phyloP scores from a whole-genome alignment of 1,284 basidiomycete genomes.

The Heterobasidion occidentale region DNA sequence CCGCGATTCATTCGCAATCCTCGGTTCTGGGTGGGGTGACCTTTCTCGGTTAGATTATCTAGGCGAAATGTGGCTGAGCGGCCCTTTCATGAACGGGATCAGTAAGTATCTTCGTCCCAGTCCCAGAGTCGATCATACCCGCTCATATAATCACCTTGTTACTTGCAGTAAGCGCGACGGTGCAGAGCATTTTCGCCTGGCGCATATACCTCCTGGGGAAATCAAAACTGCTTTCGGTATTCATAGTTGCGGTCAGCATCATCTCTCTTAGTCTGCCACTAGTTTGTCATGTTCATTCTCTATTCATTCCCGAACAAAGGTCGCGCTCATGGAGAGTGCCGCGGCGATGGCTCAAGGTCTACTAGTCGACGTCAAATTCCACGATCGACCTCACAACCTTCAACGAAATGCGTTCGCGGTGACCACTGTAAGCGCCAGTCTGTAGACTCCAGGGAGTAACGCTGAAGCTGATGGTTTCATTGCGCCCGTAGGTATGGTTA shows the following conservation, averaged over 20 bases:
- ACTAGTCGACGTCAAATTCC: background rate
- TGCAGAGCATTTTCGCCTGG: conserved; percentile 11
- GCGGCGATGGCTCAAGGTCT: conserved; percentile 7
- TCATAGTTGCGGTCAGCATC: background rate
- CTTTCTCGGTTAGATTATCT: conserved; percentile 4
- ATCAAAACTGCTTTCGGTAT: background rate
- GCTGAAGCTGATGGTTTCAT: background rate
- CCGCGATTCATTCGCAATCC: conserved; percentile 16
- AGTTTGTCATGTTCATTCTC: background rate
- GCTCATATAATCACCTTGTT: background rate
- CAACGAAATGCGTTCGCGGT: background rate
- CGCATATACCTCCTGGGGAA: conserved; percentile 9
- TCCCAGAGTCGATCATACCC: background rate
- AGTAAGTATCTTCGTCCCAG: conserved; percentile 8
- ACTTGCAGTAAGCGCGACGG: conserved; percentile 4
- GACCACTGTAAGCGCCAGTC: background rate
- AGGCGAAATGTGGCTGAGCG: conserved; percentile 16
- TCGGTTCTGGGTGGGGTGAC: conserved; percentile 20
- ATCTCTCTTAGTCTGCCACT: background rate
- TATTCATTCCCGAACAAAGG: background rate
- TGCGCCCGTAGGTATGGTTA: conserved; percentile 6
- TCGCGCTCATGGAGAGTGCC: conserved; percentile 4
- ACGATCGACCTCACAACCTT: background rate
- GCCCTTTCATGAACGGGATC: conserved; percentile 16
- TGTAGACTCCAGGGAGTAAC: background rate